A percentile compares a stretch with the other conserved stretches of the same genome.
These are phyloP conservation scores for Saccharata proteae DNA, from an alignment of 2,329 filamentous ascomycete genomes.

Conservation along the genomic window DNA sequence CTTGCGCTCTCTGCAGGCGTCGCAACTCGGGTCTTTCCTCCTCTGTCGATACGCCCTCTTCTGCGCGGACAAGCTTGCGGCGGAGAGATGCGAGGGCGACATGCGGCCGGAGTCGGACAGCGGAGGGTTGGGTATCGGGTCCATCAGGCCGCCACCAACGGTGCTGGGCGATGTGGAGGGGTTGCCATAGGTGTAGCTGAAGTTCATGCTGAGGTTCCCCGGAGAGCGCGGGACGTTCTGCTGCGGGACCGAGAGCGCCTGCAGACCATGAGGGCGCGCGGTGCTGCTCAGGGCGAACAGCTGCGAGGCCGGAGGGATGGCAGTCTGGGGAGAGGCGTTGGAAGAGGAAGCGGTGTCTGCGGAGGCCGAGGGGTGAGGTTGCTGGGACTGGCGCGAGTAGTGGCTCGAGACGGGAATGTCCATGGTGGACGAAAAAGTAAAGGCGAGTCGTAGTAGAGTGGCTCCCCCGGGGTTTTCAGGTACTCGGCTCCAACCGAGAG, in stretches of 20 bases:
- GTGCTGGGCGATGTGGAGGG: constrained; percentile 24
- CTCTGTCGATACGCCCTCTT: constrained; percentile 92
- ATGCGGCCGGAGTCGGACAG: constrained; percentile 26
- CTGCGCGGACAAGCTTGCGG: constrained; percentile 54
- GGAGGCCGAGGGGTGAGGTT: constrained; percentile 9
- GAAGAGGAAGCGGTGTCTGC: constrained; percentile 19
- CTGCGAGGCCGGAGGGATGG: constrained; percentile 21
- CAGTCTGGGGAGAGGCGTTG: constrained; percentile 19
- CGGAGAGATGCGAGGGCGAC: constrained; percentile 28
- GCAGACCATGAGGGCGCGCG: constrained; percentile 16
- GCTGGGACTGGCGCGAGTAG: constrained; percentile 12
- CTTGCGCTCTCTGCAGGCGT: constrained; percentile 81
- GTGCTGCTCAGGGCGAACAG: constrained; percentile 18
- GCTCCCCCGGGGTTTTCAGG: constrained; percentile 13
- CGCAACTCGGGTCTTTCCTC: constrained; percentile 92
- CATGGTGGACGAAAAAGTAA: constrained; percentile 11
- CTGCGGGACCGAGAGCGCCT: constrained; percentile 17
- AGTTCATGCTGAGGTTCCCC: constrained; percentile 18
- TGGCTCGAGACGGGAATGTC: constrained; percentile 11
- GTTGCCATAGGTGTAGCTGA: constrained; percentile 16
- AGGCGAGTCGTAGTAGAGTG: constrained; percentile 1
- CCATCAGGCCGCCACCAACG: constrained; percentile 18
- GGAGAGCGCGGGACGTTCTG: constrained; percentile 19
- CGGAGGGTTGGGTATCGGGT: constrained; percentile 17
- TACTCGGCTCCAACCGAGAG: constrained; percentile 24